Evolutionary conservation across 2,329 filamentous ascomycete genomes (phyloP).

Genomic region (Sporothrix euskadiensis): DNA sequence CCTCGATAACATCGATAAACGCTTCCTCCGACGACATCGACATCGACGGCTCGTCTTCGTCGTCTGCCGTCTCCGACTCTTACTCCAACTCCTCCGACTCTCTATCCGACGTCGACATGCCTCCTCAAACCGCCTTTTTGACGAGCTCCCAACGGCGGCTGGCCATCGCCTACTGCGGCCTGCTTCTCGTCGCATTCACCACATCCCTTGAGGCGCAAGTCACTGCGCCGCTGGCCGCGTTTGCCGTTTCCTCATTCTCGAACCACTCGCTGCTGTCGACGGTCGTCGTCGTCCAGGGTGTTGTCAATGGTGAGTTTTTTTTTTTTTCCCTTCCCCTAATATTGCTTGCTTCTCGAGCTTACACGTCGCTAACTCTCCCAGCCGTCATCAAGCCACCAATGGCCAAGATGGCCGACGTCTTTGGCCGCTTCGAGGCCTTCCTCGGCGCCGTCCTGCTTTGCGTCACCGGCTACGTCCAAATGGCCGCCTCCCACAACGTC

Average conservation of each 20-base stretch:
- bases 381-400: constrained; percentile 62
- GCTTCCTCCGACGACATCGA: constrained; percentile 11
- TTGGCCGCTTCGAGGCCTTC: constrained; percentile 62
- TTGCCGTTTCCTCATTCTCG: constrained; percentile 64
- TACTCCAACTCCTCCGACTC: not conserved
- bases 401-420: constrained; percentile 63
- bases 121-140: constrained; percentile 26
- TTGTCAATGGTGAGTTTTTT: constrained; percentile 57
- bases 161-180: constrained; percentile 36
- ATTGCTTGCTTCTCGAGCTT: not conserved
- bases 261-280: constrained; percentile 66
- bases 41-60: not conserved
- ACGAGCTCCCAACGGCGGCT: constrained; percentile 27
- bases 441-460: constrained; percentile 55
- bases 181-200: constrained; percentile 62
- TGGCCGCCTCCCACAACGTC: constrained; percentile 57
- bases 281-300: constrained; percentile 62
- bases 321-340: not conserved
- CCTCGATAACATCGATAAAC: not conserved
- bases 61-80: not conserved
- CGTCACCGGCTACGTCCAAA: constrained; percentile 58
- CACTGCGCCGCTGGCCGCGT: constrained; percentile 60
- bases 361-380: constrained; percentile 31
- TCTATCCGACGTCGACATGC: constrained; percentile 21
- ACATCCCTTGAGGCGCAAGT: constrained; percentile 68